phyloP scores from a whole-genome alignment of 306 rosid species.

The Prunus salicina region DNA sequence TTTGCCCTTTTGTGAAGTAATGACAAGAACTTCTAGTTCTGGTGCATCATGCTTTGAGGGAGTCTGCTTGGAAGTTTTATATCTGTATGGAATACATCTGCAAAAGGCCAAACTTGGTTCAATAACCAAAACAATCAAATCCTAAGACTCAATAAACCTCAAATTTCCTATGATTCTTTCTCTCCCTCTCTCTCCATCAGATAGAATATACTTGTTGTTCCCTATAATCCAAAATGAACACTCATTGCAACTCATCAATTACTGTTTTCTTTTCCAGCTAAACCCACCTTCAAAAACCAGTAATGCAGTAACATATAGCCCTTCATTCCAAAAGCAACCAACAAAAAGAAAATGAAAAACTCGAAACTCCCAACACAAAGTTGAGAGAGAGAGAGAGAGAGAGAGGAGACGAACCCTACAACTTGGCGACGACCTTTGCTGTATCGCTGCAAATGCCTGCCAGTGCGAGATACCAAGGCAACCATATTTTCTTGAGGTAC shows the following conservation, averaged over 20 bases:
- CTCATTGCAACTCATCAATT: no score
- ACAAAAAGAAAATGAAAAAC: no score
- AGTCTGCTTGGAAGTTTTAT: constrained; percentile 34
- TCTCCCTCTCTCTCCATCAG: no score
- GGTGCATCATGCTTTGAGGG: constrained; percentile 28
- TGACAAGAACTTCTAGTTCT: constrained; percentile 77
- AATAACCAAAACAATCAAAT: constrained; percentile 1
- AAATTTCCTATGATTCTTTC: no score
- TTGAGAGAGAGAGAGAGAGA: background rate
- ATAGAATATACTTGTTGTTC: no score
- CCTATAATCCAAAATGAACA: no score
- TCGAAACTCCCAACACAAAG: no score
- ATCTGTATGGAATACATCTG: constrained; percentile 94
- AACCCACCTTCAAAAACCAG: background rate
- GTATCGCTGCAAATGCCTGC: constrained; percentile 87
- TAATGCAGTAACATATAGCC: background rate
- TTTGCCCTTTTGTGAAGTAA: constrained; percentile 85
- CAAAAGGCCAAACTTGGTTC: constrained; percentile 15
- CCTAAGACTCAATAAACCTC: no score
- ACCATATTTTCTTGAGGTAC: constrained; percentile 63
- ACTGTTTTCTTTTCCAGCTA: no score
- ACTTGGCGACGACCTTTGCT: constrained; percentile 88
- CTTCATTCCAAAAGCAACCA: no score
- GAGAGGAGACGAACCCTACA: constrained; percentile 71
- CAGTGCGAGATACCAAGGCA: constrained; percentile 86